Base-by-base conservation (phyloP, 169 alveolate genomes). In the Cryptosporidium andersoni region DNA sequence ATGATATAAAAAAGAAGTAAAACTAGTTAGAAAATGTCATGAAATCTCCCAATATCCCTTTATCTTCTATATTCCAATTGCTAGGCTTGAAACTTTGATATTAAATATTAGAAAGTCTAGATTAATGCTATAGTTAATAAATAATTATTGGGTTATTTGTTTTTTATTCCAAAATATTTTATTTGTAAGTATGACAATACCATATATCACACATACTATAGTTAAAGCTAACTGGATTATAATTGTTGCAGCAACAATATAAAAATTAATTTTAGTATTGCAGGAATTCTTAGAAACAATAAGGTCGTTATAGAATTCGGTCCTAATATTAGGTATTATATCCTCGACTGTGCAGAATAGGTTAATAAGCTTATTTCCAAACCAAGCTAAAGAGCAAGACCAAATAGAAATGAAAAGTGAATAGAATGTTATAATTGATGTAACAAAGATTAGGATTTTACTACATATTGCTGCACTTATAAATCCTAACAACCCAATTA, bases 371-470 rank as follows among this genome's bases (percentile, higher is more conserved):
- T 74, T 60, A 34, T 56, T 74, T 56, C 85, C 85, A 74, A 74
- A 74, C 85, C 85, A 74, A n/a, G 60, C 67, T 9, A 74, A 47
- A 0, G 85, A 74, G 51, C 85, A 74, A 3, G 85, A 74, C 85
- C 85, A 74, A 8, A 68, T 58, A 16, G 55, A 74, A 58, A 74
- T 63, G 34, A 74, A 74, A 8, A 64, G n/a, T 45, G 85, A 74
- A 52, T 74, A 74, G 51, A 74, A 74, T n/a, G 55, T 74, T 7
- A 74, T 48, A 40, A 74, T 60, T 9, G 60, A 42, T n/a, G 85
- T 40, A 12, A 74, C 43, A 11, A 74, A 47, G 2, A 60, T 74
- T 2, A 74, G 85, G 74, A 74, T 74, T 74, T 74, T 74, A 14
- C 85, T 74, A n/a, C 85, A 74, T 2, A 60, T 40, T 25, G 55